These are phyloP conservation scores for Aspergillus candidus DNA, from an alignment of 2,329 filamentous ascomycete genomes.

Conservation along the genomic window DNA sequence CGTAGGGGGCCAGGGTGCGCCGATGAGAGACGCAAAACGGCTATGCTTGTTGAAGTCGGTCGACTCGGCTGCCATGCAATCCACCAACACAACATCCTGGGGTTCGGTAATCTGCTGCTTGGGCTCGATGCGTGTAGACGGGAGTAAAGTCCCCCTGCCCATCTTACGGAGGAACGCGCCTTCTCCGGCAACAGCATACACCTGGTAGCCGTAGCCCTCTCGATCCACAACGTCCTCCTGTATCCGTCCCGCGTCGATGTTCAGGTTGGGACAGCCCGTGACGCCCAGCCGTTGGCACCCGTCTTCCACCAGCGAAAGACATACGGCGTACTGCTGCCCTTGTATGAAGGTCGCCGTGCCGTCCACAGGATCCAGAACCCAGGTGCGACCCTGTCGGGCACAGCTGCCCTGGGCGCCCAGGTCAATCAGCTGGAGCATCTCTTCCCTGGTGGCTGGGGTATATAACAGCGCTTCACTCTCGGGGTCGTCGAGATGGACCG, in stretches of 20 bases:
- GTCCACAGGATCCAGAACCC: slow-evolving; percentile 61
- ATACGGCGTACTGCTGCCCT: slow-evolving; percentile 58
- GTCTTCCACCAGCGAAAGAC: slow-evolving; percentile 53
- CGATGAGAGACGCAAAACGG: slow-evolving; percentile 35
- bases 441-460: slow-evolving; percentile 42
- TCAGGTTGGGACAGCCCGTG: slow-evolving; percentile 58
- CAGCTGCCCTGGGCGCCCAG: slow-evolving; percentile 44
- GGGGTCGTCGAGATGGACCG: slow-evolving; percentile 29
- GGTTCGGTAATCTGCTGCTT: slow-evolving; percentile 20
- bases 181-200: slow-evolving; percentile 45
- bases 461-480: slow-evolving; percentile 31
- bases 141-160: slow-evolving; percentile 27
- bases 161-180: slow-evolving; percentile 39
- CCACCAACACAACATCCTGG: slow-evolving; percentile 41
- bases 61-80: slow-evolving; percentile 34
- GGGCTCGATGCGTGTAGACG: slow-evolving; percentile 26
- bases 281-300: slow-evolving; percentile 55
- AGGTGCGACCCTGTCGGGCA: slow-evolving; percentile 42
- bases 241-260: slow-evolving; percentile 32
- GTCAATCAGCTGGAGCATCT: slow-evolving; percentile 59
- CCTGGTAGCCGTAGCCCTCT: slow-evolving; percentile 44
- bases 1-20: slow-evolving; percentile 41
- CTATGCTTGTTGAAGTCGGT: slow-evolving; percentile 36
- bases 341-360: slow-evolving; percentile 58
- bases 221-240: slow-evolving; percentile 39